Percentiles rank a stretch among this genome's conserved stretches.
Evolutionary conservation across 192 early-diverging fungal species (phyloP).

Genomic region (Thoreauomyces humboldtii): DNA sequence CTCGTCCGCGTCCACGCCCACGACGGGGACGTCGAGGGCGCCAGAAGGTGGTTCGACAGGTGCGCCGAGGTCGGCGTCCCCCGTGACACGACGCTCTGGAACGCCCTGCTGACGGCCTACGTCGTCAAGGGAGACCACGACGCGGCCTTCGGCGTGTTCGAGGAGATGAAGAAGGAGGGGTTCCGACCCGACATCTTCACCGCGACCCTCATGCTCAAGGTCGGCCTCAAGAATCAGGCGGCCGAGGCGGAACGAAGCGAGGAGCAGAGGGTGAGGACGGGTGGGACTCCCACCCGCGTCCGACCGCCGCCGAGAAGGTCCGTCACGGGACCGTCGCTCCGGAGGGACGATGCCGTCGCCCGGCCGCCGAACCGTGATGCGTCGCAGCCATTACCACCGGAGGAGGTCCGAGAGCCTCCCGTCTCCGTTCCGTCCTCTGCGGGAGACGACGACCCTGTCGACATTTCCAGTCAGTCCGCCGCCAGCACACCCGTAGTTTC

Average conservation of each 20-base stretch:
- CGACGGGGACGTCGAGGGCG: constrained; percentile 14
- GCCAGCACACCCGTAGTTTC: not conserved
- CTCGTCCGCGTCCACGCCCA: constrained; percentile 28
- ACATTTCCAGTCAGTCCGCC: not conserved
- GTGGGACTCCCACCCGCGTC: not conserved
- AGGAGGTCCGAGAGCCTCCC: not conserved
- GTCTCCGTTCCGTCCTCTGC: not conserved
- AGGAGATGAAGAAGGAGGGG: constrained; percentile 22
- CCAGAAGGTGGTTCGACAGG: constrained; percentile 28
- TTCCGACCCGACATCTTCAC: constrained; percentile 32
- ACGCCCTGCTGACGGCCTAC: constrained; percentile 29
- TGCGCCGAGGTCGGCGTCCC: not conserved
- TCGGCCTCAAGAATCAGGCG: not conserved
- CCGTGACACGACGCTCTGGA: constrained; percentile 30
- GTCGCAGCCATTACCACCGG: not conserved
- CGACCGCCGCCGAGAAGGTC: not conserved
- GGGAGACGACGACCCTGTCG: not conserved
- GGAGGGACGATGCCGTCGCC: no score
- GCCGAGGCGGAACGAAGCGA: not conserved
- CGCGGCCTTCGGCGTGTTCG: constrained; percentile 7
- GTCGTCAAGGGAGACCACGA: constrained; percentile 18
- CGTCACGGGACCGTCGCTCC: not conserved
- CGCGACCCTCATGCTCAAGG: constrained; percentile 31
- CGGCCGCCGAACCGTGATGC: not conserved
- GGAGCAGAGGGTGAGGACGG: not conserved